Percentiles rank a stretch among this genome's conserved stretches.
These are phyloP conservation scores for Trifolium subterraneum DNA, from an alignment of 306 rosid species.

Conservation along the genomic window DNA sequence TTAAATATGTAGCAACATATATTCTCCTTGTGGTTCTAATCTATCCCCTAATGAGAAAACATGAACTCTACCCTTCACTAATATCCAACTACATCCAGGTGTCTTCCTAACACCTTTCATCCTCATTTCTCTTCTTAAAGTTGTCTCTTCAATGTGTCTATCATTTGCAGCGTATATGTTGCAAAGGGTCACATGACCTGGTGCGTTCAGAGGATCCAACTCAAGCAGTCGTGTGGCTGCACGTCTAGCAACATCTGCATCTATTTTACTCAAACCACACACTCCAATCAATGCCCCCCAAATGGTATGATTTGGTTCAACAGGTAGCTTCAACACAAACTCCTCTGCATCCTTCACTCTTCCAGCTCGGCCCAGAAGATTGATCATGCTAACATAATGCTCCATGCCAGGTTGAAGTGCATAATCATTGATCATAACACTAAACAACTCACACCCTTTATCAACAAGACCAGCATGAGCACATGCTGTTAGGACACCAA, in stretches of 20 bases:
- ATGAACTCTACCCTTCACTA: conserved; percentile 55
- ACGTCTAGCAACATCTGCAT: conserved; percentile 53
- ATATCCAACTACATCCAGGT: conserved; percentile 85
- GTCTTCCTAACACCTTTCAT: conserved; percentile 68
- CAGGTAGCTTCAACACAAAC: conserved; percentile 63
- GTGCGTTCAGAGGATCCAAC: conserved; percentile 73
- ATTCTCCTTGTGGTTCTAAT: conserved; percentile 39
- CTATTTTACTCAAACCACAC: conserved; percentile 54
- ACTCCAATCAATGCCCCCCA: conserved; percentile 81
- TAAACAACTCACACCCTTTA: conserved; percentile 59
- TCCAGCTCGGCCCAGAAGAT: conserved; percentile 80
- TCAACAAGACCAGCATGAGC: conserved; percentile 67
- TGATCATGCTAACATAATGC: conserved; percentile 71
- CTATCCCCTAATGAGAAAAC: conserved; percentile 62
- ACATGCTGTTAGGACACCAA: conserved; percentile 74
- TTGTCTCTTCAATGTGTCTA: conserved; percentile 51
- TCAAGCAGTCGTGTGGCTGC: conserved; percentile 63
- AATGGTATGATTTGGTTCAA: conserved; percentile 59
- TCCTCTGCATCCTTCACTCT: conserved; percentile 67
- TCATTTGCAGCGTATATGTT: conserved; percentile 69
- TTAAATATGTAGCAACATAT: conserved; percentile 45
- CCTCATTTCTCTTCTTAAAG: conserved; percentile 73
- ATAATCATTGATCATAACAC: conserved; percentile 54
- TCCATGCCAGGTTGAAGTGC: conserved; percentile 65
- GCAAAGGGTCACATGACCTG: conserved; percentile 70